These are phyloP conservation scores for Kwoniella heveanensis DNA, from an alignment of 768 basidiomycete species.

Conservation along the genomic window DNA sequence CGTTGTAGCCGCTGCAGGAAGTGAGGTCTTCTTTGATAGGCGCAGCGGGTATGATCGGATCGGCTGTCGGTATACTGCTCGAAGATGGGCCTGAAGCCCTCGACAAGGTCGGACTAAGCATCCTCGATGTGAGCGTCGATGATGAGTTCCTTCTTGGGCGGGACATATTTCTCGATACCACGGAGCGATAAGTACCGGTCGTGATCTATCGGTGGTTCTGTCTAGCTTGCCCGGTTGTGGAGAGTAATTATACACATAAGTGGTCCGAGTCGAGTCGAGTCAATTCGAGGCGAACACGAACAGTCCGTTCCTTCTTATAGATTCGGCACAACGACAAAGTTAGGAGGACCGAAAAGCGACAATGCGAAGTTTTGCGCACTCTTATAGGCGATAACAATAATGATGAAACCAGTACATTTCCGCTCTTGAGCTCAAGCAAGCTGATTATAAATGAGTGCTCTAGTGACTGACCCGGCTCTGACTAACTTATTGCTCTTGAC, in stretches of 20 bases:
- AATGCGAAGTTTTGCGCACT: too few species aligned
- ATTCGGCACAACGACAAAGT: too few species aligned
- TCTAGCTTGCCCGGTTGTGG: neutral
- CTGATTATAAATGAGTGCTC: too few species aligned
- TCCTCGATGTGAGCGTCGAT: neutral
- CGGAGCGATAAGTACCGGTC: neutral
- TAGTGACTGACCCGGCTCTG: too few species aligned
- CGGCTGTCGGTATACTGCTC: neutral
- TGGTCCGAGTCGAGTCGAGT: too few species aligned
- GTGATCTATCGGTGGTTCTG: neutral
- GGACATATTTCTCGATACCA: neutral
- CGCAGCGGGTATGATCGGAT: conserved; percentile 20
- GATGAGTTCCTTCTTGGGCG: neutral
- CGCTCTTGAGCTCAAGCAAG: too few species aligned
- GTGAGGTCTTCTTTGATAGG: conserved; percentile 7
- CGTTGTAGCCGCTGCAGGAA: neutral
- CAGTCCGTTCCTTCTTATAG: too few species aligned
- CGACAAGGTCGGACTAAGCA: neutral
- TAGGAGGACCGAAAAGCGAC: too few species aligned
- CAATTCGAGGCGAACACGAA: too few species aligned
- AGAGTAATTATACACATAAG: neutral
- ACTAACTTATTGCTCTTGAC: too few species aligned
- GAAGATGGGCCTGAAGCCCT: neutral
- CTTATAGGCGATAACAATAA: too few species aligned
- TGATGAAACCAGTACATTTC: too few species aligned